These are phyloP conservation scores for Saksenaea oblongispora DNA, from an alignment of 371 early-diverging fungal species.

Conservation along the genomic window DNA sequence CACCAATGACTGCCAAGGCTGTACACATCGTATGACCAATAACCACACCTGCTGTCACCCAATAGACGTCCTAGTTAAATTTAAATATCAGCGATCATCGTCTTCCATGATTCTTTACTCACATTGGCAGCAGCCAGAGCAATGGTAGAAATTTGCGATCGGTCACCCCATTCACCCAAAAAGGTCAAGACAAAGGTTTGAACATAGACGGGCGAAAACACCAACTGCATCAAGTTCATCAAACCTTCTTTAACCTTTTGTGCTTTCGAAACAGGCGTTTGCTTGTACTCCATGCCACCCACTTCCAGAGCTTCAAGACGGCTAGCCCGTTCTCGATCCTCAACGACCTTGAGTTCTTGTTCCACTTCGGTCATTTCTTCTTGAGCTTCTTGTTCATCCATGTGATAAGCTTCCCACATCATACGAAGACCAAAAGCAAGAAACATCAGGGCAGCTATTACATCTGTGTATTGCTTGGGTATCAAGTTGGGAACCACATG, in stretches of 20 bases:
- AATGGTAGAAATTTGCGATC: slow-evolving; percentile 92
- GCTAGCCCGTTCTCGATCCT: slow-evolving; percentile 60
- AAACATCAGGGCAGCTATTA: slow-evolving; percentile 82
- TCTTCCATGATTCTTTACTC: slow-evolving; percentile 18
- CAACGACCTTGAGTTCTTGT: slow-evolving; percentile 81
- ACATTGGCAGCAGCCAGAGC: slow-evolving; percentile 92
- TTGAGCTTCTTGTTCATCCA: slow-evolving; percentile 83
- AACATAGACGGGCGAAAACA: slow-evolving; percentile 91
- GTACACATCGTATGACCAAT: slow-evolving; percentile 92
- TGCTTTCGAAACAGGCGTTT: slow-evolving; percentile 6
- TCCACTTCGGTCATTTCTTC: slow-evolving; percentile 91
- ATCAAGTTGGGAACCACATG: slow-evolving; percentile 86
- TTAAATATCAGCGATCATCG: slow-evolving; percentile 3
- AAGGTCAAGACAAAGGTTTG: slow-evolving; percentile 95
- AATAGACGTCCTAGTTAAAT: slow-evolving; percentile 66
- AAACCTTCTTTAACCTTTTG: slow-evolving; percentile 48
- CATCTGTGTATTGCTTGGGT: slow-evolving; percentile 82
- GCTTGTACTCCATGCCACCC: slow-evolving; percentile 24
- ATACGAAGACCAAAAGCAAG: slow-evolving; percentile 90
- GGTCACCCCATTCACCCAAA: slow-evolving; percentile 97
- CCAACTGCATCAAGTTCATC: slow-evolving; percentile 63
- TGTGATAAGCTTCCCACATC: slow-evolving; percentile 81
- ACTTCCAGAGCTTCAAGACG: slow-evolving; percentile 57
- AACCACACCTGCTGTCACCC: slow-evolving; percentile 87
- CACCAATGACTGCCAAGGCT: slow-evolving; percentile 91